Conservation (phyloP, 179 eudicot genomes). For the Carnegiea gigantea region DNA sequence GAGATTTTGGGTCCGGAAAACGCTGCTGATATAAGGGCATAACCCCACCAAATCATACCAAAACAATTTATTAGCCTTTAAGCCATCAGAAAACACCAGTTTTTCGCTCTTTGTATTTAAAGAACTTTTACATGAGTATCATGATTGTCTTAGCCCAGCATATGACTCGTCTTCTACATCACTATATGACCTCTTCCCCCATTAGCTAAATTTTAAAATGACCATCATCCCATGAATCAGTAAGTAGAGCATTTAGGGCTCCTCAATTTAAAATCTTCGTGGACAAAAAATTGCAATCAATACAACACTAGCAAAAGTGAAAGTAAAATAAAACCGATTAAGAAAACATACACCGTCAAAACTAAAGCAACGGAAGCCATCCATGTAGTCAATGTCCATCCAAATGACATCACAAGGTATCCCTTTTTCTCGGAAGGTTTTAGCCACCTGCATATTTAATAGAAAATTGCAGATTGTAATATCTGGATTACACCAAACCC, state of each 20-base stretch:
- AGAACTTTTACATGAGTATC: neutral
- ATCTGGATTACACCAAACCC: neutral
- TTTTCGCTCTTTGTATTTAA: neutral
- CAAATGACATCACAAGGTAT: slow-evolving; percentile 99
- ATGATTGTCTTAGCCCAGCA: neutral
- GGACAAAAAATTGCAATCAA: neutral
- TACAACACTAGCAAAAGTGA: neutral
- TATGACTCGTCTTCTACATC: neutral
- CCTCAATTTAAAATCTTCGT: neutral
- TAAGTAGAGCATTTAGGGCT: neutral
- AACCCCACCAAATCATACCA: slow-evolving; percentile 1
- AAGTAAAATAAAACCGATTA: neutral
- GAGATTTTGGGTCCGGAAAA: slow-evolving; percentile 73
- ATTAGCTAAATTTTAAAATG: neutral
- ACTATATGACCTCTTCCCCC: slow-evolving; percentile 13
- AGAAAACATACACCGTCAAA: slow-evolving; percentile 65
- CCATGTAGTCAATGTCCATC: slow-evolving; percentile 99
- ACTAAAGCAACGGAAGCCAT: slow-evolving; percentile 95
- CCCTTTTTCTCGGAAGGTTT: slow-evolving; percentile 72
- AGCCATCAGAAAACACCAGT: neutral
- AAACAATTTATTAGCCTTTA: neutral
- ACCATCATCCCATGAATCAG: slow-evolving; percentile 10
- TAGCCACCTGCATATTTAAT: slow-evolving; percentile 65
- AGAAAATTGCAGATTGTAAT: neutral
- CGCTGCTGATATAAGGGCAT: slow-evolving; percentile 52